Conservation (phyloP, 2,329 filamentous ascomycete genomes). For the Microsporum canis region DNA sequence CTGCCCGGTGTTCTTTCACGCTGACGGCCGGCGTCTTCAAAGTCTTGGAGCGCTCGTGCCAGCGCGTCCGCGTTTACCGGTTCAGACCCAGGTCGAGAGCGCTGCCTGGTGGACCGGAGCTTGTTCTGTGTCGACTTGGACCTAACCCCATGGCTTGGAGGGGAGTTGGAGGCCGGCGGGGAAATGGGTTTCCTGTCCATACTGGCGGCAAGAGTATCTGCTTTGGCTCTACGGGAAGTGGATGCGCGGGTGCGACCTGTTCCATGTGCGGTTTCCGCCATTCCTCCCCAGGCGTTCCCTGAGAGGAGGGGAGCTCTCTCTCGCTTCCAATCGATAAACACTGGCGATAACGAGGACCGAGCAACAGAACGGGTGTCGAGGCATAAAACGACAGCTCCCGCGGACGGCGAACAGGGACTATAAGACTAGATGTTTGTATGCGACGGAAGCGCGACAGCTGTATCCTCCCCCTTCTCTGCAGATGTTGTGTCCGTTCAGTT, state of each 20-base stretch:
- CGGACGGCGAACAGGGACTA: neutral
- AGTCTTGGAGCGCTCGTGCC: slow-evolving; percentile 50
- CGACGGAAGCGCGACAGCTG: neutral
- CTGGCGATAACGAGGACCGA: neutral
- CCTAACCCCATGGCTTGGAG: slow-evolving; percentile 43
- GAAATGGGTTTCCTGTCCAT: slow-evolving; percentile 27
- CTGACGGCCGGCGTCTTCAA: slow-evolving; percentile 48
- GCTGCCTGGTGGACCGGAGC: slow-evolving; percentile 18
- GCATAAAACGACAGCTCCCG: neutral
- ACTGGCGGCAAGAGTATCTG: neutral
- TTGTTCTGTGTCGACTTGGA: slow-evolving; percentile 13
- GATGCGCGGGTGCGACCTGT: neutral
- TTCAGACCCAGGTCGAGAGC: slow-evolving; percentile 33
- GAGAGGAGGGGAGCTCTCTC: neutral
- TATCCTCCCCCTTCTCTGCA: neutral
- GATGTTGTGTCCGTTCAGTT: neutral
- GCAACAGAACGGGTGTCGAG: neutral
- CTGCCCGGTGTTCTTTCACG: slow-evolving; percentile 52
- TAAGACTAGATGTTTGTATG: neutral
- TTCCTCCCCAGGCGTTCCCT: neutral
- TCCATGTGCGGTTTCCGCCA: neutral
- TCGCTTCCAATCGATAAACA: neutral
- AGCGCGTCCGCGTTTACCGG: slow-evolving; percentile 49
- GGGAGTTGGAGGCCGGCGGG: slow-evolving; percentile 49
- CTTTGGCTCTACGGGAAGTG: neutral